Base-by-base conservation (phyloP, 148 eudicot genomes). In the Heliamphora exappendiculata region DNA sequence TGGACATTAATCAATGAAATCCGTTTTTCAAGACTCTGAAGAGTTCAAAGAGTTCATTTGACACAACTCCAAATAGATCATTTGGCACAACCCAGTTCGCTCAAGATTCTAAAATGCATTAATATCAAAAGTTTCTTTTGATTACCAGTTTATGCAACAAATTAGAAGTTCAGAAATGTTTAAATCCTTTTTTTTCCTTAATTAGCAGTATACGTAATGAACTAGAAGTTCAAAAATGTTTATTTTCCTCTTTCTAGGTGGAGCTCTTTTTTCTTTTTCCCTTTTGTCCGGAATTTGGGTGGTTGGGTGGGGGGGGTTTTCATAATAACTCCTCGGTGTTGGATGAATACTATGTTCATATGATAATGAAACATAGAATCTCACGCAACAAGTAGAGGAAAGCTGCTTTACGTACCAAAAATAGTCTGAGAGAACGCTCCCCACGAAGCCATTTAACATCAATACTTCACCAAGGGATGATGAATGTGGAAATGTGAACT, bases 401-500 rank as follows among this genome's bases (percentile, higher is more conserved):
- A n/a, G n/a, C 24, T 41, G 7, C 44, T 42, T 1, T 24, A 71
- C 45, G 10, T 75, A 82, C 87, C 87, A 85, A 74, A 85, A 78
- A 55, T 85, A 82, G 50, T 85, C 87, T 11, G 85, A 80, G 65
- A 85, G 68, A 72, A 85, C 72, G 51, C 87, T 85, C 76, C 87
- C 87, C 55, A 85, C 71, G 67, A 85, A 85, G 36, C 85, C 85
- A 77, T 85, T 85, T 37, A 85, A 72, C 75, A 85, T 55, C 50
- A 85, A 68, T 39, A 77, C 58, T 54, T 85, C 78, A 73, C 72
- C 79, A 41, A 84, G 78, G 57, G 81, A 82, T 64, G 81, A 8
- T 49, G 82, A 75, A 28, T 53, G 71, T 34, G 83, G 87, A 67
- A 85, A 47, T 57, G 39, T 66, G 42, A 85, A 82, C 50, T 80